Evolutionary conservation across 1,284 basidiomycete genomes (phyloP).

Genomic region (Retiboletus fuscus): DNA sequence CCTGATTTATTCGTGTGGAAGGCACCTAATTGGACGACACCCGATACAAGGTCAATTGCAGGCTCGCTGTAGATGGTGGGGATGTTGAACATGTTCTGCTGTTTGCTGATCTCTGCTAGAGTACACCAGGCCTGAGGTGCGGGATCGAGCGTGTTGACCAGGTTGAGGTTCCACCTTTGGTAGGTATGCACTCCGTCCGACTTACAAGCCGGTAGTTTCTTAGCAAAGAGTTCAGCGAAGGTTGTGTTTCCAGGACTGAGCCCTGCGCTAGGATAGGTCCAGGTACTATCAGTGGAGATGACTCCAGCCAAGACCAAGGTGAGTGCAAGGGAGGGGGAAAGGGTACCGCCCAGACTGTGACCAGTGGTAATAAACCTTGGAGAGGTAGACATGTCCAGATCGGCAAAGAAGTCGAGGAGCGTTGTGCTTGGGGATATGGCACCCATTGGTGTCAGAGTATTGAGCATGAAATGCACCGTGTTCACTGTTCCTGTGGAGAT

Average conservation of each 20-base stretch:
- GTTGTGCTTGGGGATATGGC: slow-evolving; percentile 9
- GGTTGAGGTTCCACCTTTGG: slow-evolving; percentile 32
- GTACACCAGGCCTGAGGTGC: slow-evolving; percentile 30
- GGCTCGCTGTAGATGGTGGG: slow-evolving; percentile 22
- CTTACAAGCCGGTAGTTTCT: slow-evolving; percentile 16
- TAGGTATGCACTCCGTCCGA: background rate
- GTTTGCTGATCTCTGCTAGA: background rate
- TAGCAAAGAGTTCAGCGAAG: slow-evolving; percentile 20
- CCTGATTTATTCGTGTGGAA: slow-evolving; percentile 1
- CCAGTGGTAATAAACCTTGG: slow-evolving; percentile 24
- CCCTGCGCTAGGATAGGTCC: slow-evolving; percentile 27
- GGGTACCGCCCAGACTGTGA: slow-evolving; percentile 25
- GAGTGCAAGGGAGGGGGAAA: slow-evolving; percentile 30
- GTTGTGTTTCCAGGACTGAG: slow-evolving; percentile 23
- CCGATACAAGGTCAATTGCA: background rate
- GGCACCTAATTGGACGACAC: background rate
- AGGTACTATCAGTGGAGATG: background rate
- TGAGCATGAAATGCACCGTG: slow-evolving; percentile 22
- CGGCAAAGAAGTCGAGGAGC: slow-evolving; percentile 27
- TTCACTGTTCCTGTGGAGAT: slow-evolving; percentile 10
- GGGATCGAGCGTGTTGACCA: slow-evolving; percentile 28
- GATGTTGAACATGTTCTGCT: slow-evolving; percentile 31
- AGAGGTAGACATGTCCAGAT: background rate
- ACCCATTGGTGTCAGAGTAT: slow-evolving; percentile 6
- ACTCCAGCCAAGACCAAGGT: slow-evolving; percentile 6